Conservation (phyloP, 2,329 filamentous ascomycete genomes). For the Fusarium guadeloupense region DNA sequence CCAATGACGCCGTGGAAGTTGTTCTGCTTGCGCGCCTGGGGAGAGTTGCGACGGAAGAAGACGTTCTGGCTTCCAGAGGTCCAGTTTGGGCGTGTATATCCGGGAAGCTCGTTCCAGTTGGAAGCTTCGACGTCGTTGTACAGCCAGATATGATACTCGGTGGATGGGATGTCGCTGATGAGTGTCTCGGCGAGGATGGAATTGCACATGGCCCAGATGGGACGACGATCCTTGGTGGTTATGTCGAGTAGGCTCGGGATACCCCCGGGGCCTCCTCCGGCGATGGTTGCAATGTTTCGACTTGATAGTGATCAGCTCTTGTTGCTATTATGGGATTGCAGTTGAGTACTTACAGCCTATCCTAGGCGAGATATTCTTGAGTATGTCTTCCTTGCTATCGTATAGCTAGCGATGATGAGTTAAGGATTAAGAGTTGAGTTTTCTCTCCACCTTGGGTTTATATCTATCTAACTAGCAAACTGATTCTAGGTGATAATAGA, state of each 20-base stretch:
- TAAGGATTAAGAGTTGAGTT: neutral
- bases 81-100: slow-evolving; percentile 9
- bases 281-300: neutral
- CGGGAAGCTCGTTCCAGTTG: neutral
- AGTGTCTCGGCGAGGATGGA: slow-evolving; percentile 15
- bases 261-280: neutral
- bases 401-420: neutral
- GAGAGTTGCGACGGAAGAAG: slow-evolving; percentile 10
- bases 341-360: neutral
- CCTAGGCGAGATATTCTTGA: neutral
- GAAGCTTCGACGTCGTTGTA: slow-evolving; percentile 11
- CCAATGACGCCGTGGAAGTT: slow-evolving; percentile 19
- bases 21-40: neutral
- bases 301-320: neutral
- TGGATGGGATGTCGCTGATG: slow-evolving; percentile 18
- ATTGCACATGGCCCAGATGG: no score
- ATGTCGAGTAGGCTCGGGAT: neutral
- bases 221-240: no score
- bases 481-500: neutral
- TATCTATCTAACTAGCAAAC: neutral
- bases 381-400: neutral
- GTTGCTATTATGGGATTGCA: neutral
- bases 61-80: slow-evolving; percentile 8
- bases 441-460: neutral
- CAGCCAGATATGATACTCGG: slow-evolving; percentile 13